A percentile compares a stretch with the other conserved stretches of the same genome.
Evolutionary conservation across 176 grass and related monocot species (phyloP).

Genomic region (Phyllostachys edulis): DNA sequence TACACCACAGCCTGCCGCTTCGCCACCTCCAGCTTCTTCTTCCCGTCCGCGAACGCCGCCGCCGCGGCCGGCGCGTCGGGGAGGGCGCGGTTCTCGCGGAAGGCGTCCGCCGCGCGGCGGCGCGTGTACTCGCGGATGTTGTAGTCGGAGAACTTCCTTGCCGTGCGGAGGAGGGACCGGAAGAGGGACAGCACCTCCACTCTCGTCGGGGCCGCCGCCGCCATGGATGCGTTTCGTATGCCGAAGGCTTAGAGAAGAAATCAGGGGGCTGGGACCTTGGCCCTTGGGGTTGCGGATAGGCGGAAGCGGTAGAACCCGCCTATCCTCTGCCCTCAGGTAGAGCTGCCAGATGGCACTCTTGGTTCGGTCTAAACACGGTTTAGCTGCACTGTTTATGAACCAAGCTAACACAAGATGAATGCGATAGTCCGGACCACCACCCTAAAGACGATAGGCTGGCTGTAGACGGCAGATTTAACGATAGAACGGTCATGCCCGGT

Average conservation of each 20-base stretch:
- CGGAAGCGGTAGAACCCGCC: no score
- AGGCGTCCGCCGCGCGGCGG: constrained; percentile 55
- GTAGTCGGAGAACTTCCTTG: constrained; percentile 70
- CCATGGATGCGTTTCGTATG: constrained; percentile 21
- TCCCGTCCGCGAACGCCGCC: constrained; percentile 58
- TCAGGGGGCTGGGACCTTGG: no score
- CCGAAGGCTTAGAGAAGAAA: constrained; percentile 30
- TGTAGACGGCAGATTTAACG: no score
- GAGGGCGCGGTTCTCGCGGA: constrained; percentile 66
- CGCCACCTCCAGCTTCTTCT: constrained; percentile 69
- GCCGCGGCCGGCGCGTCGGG: constrained; percentile 41
- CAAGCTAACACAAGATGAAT: no score
- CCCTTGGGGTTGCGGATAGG: no score
- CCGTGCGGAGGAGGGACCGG: constrained; percentile 60
- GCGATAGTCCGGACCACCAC: no score
- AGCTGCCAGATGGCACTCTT: no score
- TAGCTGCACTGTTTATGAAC: no score
- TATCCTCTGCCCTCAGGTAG: no score
- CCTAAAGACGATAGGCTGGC: no score
- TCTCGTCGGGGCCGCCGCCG: constrained; percentile 42
- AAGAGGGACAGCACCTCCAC: constrained; percentile 62
- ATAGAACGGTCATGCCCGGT: no score
- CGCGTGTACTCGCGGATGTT: constrained; percentile 76
- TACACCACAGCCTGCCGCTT: constrained; percentile 75
- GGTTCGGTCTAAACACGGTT: no score